Evolutionary conservation across 306 rosid genomes (phyloP).

Genomic region (Citrullus amarus): DNA sequence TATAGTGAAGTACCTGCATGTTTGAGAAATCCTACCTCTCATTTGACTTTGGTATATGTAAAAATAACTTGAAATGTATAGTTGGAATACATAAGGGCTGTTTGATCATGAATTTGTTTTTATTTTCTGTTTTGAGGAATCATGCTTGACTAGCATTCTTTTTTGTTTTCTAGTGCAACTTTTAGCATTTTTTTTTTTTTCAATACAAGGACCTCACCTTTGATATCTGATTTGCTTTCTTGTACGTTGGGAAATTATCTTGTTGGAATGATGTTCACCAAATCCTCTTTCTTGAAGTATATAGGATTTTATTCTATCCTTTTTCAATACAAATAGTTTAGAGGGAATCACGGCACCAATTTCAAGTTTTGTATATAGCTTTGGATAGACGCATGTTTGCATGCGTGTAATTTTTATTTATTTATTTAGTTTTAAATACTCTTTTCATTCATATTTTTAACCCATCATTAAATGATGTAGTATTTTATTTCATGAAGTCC

Average conservation of each 20-base stretch:
- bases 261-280: background rate
- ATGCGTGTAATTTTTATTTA: background rate
- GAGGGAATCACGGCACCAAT: background rate
- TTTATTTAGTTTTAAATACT: too few relatives aligned
- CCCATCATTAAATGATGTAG: too few relatives aligned
- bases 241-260: background rate
- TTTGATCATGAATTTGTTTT: background rate
- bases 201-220: background rate
- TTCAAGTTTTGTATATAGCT: background rate
- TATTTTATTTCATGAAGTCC: too few relatives aligned
- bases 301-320: background rate
- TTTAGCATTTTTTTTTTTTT: background rate
- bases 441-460: too few relatives aligned
- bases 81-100: background rate
- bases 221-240: background rate
- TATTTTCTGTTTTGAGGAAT: background rate
- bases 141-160: background rate
- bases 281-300: background rate
- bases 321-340: background rate
- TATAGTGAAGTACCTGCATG: background rate
- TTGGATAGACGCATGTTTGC: constrained; percentile 1
- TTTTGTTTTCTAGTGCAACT: background rate
- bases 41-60: background rate
- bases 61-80: background rate
- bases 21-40: background rate